Conservation (phyloP, 1,284 basidiomycete species). For the Cystobasidium sp. region DNA sequence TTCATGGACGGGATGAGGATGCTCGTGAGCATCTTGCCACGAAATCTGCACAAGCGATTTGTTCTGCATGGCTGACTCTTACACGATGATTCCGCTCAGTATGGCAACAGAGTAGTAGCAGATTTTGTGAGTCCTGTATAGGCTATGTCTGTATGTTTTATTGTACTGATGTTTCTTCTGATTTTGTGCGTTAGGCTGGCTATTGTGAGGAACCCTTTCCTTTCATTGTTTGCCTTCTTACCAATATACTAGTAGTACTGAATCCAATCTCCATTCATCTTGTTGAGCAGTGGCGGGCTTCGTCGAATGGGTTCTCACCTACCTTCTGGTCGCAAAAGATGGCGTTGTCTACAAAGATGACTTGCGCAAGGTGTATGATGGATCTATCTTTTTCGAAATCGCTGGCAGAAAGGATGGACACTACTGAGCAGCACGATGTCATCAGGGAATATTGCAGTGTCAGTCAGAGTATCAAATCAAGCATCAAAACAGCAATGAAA, state of each 20-base stretch:
- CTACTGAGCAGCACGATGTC: not conserved
- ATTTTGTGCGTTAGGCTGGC: conserved; percentile 10
- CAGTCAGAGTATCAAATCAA: no score
- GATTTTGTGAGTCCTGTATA: conserved; percentile 28
- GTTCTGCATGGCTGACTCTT: not conserved
- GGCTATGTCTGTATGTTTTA: not conserved
- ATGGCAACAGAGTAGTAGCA: conserved; percentile 40
- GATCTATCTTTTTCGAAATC: conserved; percentile 49
- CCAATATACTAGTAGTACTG: no score
- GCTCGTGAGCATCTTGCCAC: conserved; percentile 27
- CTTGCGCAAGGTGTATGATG: conserved; percentile 44
- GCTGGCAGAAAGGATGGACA: conserved; percentile 42
- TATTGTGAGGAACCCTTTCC: conserved; percentile 10
- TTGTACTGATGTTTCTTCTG: not conserved
- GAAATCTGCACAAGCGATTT: not conserved
- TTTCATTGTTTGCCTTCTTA: no score
- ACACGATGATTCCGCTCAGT: not conserved
- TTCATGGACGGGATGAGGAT: conserved; percentile 50
- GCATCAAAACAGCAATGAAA: no score
- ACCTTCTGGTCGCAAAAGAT: conserved; percentile 63
- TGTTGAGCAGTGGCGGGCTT: conserved; percentile 63
- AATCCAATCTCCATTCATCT: no score
- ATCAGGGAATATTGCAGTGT: not conserved
- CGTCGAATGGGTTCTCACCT: conserved; percentile 57
- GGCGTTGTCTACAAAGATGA: conserved; percentile 63